phyloP scores from a whole-genome alignment of 2,329 filamentous ascomycete species.

The Botrytis fabae region DNA sequence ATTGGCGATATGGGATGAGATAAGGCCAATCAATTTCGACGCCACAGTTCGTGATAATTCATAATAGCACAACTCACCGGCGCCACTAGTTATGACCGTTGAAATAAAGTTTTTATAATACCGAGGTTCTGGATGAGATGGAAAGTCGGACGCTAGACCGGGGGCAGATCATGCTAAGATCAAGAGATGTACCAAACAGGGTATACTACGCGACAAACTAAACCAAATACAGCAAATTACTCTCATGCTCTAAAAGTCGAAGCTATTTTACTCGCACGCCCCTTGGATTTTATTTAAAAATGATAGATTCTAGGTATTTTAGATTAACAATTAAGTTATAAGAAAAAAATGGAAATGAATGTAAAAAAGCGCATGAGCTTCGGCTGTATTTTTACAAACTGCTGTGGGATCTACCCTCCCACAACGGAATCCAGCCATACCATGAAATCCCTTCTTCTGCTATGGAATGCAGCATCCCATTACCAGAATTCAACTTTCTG shows the following conservation, averaged over 20 bases:
- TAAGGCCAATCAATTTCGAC: not conserved
- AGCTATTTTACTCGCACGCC: not conserved
- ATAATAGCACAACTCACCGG: not conserved
- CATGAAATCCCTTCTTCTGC: not conserved
- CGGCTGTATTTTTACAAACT: too few relatives aligned
- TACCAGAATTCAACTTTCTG: not conserved
- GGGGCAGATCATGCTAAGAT: not conserved
- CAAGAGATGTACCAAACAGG: not conserved
- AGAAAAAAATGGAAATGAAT: not conserved
- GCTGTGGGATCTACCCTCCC: not conserved
- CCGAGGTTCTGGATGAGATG: not conserved
- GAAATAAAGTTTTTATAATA: not conserved
- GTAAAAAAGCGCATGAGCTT: not conserved
- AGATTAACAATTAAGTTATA: too few relatives aligned
- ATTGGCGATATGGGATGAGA: not conserved
- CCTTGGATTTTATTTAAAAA: not conserved
- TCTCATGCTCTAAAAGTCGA: not conserved
- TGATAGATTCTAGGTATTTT: not conserved
- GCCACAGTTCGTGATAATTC: not conserved
- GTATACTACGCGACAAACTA: not conserved
- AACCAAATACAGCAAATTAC: not conserved
- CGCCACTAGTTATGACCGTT: not conserved
- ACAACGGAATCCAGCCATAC: not conserved
- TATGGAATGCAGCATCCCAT: not conserved
- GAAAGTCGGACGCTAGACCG: not conserved